Evolutionary conservation across 75 land plant species (phyloP), one percentile per base, ranked within the genome.

Genomic region (Isoetes taiwanensis): DNA sequence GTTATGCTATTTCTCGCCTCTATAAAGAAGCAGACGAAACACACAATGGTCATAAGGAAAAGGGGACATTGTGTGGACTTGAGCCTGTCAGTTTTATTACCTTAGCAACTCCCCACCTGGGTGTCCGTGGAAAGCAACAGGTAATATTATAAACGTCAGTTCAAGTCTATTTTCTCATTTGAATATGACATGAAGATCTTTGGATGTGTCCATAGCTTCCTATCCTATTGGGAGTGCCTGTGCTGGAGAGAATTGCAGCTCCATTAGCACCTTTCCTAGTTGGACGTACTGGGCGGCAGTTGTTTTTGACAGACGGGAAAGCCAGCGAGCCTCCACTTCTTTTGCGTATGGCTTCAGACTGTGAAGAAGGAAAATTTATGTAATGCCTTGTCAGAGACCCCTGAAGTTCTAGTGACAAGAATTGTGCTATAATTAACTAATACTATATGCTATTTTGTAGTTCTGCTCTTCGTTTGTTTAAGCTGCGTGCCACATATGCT

Each of bases 91-190:
- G 70, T 63, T 91, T 83, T 61, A 78, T 86, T 38, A 91, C 97
- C 33, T 68, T 91, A 64, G 97, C 94, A 59, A 91, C 82, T 55
- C 97, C 97, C 50, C 97, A 91, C 66, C 67, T 91, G 57, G 97
- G 97, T 2, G 88, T 91, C 5, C 70, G 97, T 68, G 97, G 97
- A 52, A 83, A 61, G 64, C 77, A 76, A 17, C 87, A 91, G 97
- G 94, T 90, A 33, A 39, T 58, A 55, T 61, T 14, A 37, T 37
- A 37, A 9, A 37, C 39, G 14, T 14, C n/a, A n/a, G n/a, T n/a
- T n/a, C n/a, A n/a, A n/a, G n/a, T n/a, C n/a, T n/a, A n/a, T n/a
- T n/a, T n/a, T n/a, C n/a, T n/a, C n/a, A n/a, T n/a, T n/a, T n/a
- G n/a, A n/a, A n/a, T n/a, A n/a, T n/a, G n/a, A n/a, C n/a, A n/a